Conservation (phyloP, 148 eudicot species). For the Heliosperma pusillum region DNA sequence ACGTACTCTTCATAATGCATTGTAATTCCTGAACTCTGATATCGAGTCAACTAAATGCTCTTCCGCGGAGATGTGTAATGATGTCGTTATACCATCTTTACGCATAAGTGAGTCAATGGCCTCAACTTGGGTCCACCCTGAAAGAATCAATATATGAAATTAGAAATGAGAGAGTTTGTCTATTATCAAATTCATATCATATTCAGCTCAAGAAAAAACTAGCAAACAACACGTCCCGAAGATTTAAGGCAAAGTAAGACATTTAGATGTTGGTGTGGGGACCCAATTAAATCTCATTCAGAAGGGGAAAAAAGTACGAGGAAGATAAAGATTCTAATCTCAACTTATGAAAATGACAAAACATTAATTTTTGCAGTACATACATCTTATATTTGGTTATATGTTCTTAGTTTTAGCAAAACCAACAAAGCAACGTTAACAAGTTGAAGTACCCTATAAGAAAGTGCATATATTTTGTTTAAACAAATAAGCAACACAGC, state of each 20-base stretch:
- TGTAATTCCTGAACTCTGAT: slow-evolving; percentile 76
- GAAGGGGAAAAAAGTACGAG: no score
- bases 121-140: slow-evolving; percentile 87
- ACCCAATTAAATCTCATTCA: no score
- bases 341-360: no score
- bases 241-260: no score
- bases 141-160: slow-evolving; percentile 20
- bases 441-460: background rate
- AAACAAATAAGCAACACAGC: background rate
- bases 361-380: no score
- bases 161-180: background rate
- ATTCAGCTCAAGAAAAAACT: background rate
- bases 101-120: slow-evolving; percentile 82
- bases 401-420: no score
- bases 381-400: no score
- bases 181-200: background rate
- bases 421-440: background rate
- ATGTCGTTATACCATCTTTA: slow-evolving; percentile 70
- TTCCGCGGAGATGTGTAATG: slow-evolving; percentile 67
- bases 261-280: no score
- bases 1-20: slow-evolving; percentile 72
- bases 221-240: no score
- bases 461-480: background rate
- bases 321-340: no score
- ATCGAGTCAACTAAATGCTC: slow-evolving; percentile 69